Conservation (phyloP, 768 basidiomycete genomes). For the Lentinula raphanica region DNA sequence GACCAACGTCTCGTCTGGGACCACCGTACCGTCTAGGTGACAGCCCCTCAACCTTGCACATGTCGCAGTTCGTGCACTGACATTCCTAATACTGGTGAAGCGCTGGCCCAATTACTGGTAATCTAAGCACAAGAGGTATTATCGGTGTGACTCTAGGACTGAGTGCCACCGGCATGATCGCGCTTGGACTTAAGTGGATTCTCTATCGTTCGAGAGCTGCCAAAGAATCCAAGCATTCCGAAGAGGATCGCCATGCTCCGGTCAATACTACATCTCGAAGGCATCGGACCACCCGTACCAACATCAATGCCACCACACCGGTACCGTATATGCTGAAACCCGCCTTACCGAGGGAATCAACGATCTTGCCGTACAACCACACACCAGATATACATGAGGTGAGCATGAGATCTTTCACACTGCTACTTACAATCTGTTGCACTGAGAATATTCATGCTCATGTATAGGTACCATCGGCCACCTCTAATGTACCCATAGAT, state of each 20-base stretch:
- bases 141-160: background rate
- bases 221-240: background rate
- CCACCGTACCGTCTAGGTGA: background rate
- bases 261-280: background rate
- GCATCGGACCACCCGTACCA: background rate
- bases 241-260: background rate
- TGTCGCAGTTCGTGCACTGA: background rate
- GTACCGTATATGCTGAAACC: background rate
- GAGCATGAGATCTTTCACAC: no score
- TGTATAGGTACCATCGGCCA: background rate
- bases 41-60: no score
- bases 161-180: background rate
- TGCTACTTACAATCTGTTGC: no score
- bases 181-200: background rate
- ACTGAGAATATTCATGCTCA: background rate
- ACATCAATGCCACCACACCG: background rate
- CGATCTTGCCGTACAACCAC: background rate
- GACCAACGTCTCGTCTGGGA: no score
- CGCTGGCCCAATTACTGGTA: background rate
- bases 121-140: background rate
- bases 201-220: background rate
- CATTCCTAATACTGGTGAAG: background rate
- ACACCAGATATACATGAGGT: background rate
- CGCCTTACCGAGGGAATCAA: background rate
- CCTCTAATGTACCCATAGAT: background rate